A percentile compares a stretch with the other conserved stretches of the same genome.
These are phyloP conservation scores for Cladobotryum protrusum DNA, from an alignment of 2,329 filamentous ascomycete species.

Conservation along the genomic window DNA sequence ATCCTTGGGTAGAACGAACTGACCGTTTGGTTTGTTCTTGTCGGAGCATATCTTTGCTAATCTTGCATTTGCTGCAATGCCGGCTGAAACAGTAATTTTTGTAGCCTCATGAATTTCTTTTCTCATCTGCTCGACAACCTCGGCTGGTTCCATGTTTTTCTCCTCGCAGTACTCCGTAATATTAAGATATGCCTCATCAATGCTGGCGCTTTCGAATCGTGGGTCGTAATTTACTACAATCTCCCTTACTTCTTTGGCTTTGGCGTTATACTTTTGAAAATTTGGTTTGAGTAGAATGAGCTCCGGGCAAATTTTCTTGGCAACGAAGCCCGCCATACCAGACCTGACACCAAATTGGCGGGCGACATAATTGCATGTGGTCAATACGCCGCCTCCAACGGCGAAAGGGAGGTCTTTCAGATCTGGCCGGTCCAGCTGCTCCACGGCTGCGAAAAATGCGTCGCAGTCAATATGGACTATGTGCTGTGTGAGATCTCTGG, in stretches of 20 bases:
- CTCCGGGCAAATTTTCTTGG: constrained; percentile 85
- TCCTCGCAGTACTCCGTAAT: constrained; percentile 78
- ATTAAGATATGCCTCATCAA: constrained; percentile 95
- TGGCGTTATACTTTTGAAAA: constrained; percentile 84
- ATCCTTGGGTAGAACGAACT: constrained; percentile 70
- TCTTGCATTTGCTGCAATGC: constrained; percentile 88
- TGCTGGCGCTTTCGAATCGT: constrained; percentile 85
- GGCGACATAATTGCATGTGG: constrained; percentile 79
- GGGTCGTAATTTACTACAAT: constrained; percentile 84
- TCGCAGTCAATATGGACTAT: constrained; percentile 95
- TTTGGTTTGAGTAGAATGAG: constrained; percentile 78
- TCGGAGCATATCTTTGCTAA: constrained; percentile 95
- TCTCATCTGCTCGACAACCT: constrained; percentile 72
- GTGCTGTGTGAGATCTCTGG: constrained; percentile 73
- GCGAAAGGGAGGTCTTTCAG: constrained; percentile 84
- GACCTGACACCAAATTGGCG: constrained; percentile 85
- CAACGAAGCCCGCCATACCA: constrained; percentile 94
- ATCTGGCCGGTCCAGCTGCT: constrained; percentile 77
- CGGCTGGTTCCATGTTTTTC: constrained; percentile 61
- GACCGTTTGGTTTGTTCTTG: constrained; percentile 92
- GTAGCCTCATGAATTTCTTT: constrained; percentile 68
- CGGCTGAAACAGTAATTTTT: constrained; percentile 84
- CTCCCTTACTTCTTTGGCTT: constrained; percentile 79
- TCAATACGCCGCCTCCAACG: constrained; percentile 65
- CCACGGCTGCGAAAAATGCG: constrained; percentile 94